Conservation (phyloP, 257 asterid species). For the Lavandula angustifolia region DNA sequence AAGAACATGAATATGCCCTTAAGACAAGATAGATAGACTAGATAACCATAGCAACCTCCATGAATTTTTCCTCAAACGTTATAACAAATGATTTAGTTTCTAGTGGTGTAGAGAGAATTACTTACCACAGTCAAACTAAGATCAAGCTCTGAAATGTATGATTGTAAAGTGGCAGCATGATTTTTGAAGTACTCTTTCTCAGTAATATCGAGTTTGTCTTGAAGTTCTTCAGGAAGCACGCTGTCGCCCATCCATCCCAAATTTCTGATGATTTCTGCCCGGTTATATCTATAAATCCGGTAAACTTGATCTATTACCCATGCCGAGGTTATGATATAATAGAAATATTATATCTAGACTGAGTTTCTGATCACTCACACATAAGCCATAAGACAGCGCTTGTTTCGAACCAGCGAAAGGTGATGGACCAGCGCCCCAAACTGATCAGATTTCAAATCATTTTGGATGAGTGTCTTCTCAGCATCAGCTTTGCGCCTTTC, state of each 20-base stretch:
- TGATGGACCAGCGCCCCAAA: constrained; percentile 92
- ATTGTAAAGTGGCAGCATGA: constrained; percentile 61
- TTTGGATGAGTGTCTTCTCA: constrained; percentile 41
- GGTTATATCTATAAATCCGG: constrained; percentile 56
- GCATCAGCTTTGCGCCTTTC: constrained; percentile 44
- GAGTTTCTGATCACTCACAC: constrained; percentile 48
- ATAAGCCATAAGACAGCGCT: constrained; percentile 94
- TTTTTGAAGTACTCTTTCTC: constrained; percentile 81
- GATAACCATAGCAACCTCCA: too few relatives aligned
- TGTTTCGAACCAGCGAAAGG: constrained; percentile 79
- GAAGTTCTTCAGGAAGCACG: constrained; percentile 83
- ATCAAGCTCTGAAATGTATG: constrained; percentile 65
- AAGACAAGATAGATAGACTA: too few relatives aligned
- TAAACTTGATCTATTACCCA: constrained; percentile 1
- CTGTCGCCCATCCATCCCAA: constrained; percentile 80
- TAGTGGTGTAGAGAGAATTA: constrained; percentile 25
- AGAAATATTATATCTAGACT: neutral
- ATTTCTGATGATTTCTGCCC: constrained; percentile 74
- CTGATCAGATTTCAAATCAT: constrained; percentile 58
- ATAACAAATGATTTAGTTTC: neutral
- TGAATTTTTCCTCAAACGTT: neutral
- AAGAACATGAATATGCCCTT: constrained; percentile 21
- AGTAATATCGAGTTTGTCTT: constrained; percentile 67
- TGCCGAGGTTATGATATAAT: constrained; percentile 3
- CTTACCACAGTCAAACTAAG: constrained; percentile 84